Conservation (phyloP, 371 early-diverging fungal species). For the Syncephalastrum contaminatum region DNA sequence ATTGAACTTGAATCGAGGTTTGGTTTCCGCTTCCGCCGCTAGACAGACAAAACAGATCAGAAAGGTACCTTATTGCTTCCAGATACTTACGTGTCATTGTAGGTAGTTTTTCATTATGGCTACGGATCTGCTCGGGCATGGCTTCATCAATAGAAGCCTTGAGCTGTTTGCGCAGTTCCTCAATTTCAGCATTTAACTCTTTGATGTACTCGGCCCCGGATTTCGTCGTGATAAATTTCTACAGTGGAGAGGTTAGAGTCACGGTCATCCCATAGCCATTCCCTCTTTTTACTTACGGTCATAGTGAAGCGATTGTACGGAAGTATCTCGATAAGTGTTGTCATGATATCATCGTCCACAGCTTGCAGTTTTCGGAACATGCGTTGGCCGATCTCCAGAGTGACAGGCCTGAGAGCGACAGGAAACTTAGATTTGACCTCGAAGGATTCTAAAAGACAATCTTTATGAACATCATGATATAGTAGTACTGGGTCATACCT, state of each 20-base stretch:
- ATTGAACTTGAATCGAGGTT: conserved; percentile 30
- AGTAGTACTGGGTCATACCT: not conserved
- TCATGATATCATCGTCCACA: conserved; percentile 42
- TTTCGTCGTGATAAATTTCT: conserved; percentile 48
- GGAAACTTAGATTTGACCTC: conserved; percentile 51
- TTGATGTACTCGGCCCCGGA: conserved; percentile 34
- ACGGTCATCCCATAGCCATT: not conserved
- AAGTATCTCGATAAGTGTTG: conserved; percentile 47
- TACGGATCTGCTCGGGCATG: conserved; percentile 39
- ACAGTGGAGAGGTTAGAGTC: not conserved
- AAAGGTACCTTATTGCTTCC: not conserved
- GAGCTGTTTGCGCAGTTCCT: conserved; percentile 24
- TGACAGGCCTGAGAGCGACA: conserved; percentile 35
- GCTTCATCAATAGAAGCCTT: conserved; percentile 30
- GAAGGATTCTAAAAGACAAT: conserved; percentile 23
- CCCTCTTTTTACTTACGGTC: conserved; percentile 23
- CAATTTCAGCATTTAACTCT: conserved; percentile 39
- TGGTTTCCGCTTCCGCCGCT: conserved; percentile 3
- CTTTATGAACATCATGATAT: not conserved
- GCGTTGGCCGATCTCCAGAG: conserved; percentile 43
- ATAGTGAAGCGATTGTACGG: conserved; percentile 56
- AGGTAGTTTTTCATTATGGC: conserved; percentile 24
- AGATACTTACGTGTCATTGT: conserved; percentile 7
- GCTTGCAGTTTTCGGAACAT: conserved; percentile 32
- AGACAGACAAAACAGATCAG: not conserved